A percentile compares a stretch with the other conserved stretches of the same genome.
Conservation (phyloP, 1,139 yeast species). For the Suhomyces taliae region DNA sequence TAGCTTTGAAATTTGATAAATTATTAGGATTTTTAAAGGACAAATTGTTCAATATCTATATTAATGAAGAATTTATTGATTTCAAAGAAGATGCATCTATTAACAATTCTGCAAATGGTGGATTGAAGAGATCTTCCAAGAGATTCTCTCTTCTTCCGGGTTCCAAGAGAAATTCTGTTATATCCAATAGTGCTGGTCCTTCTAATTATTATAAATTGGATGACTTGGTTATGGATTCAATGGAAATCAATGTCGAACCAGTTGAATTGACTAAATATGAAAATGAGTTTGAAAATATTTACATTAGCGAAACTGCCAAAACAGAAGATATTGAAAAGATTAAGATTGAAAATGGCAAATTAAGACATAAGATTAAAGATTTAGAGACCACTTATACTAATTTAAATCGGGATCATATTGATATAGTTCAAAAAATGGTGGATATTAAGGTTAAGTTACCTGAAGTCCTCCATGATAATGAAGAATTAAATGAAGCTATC, state of each 20-base stretch:
- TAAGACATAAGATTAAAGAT: constrained; percentile 71
- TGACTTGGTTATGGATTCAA: constrained; percentile 77
- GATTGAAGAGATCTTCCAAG: constrained; percentile 16
- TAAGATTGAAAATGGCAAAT: constrained; percentile 64
- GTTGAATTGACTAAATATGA: constrained; percentile 66
- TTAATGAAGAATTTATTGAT: constrained; percentile 40
- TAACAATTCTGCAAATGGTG: constrained; percentile 5
- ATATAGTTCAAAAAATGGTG: constrained; percentile 43
- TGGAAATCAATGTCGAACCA: constrained; percentile 70
- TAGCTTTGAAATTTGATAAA: constrained; percentile 69
- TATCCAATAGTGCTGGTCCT: constrained; percentile 9
- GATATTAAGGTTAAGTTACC: constrained; percentile 43
- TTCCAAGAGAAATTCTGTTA: constrained; percentile 17
- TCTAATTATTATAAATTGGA: constrained; percentile 57
- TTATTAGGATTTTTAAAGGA: constrained; percentile 77
- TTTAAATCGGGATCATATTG: constrained; percentile 73
- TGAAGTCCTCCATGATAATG: constrained; percentile 71
- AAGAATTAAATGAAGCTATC: constrained; percentile 66
- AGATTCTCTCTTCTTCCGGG: constrained; percentile 22
- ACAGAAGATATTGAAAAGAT: constrained; percentile 68
- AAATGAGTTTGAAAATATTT: constrained; percentile 73
- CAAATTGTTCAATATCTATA: constrained; percentile 69
- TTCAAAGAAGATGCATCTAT: constrained; percentile 16
- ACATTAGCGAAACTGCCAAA: constrained; percentile 65
- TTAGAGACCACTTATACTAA: constrained; percentile 69